Evolutionary conservation across 129 eudicot species (phyloP).

Genomic region (Gnaphalium uliginosum): DNA sequence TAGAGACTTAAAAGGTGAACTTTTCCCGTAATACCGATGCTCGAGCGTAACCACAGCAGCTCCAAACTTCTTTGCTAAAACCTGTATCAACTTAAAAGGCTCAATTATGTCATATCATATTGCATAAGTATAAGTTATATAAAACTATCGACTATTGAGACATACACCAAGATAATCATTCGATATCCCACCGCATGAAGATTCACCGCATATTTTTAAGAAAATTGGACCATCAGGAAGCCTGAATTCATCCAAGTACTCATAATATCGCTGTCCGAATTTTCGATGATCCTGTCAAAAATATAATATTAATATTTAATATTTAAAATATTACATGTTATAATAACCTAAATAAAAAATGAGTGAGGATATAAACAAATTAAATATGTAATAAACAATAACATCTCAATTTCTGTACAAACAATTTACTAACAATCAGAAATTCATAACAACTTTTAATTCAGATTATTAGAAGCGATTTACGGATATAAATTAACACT

Average conservation of each 20-base stretch:
- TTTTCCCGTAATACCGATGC: slow-evolving; percentile 94
- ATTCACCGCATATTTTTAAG: slow-evolving; percentile 84
- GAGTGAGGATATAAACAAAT: neutral
- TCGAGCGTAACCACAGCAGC: slow-evolving; percentile 92
- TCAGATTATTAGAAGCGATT: neutral
- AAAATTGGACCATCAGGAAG: slow-evolving; percentile 90
- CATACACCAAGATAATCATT: slow-evolving; percentile 84
- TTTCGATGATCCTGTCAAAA: slow-evolving; percentile 79
- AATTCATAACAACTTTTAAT: neutral
- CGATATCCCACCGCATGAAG: slow-evolving; percentile 74
- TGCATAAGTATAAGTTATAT: too few relatives aligned
- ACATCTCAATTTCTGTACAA: neutral
- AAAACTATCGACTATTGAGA: neutral
- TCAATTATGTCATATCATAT: neutral
- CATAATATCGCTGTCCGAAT: slow-evolving; percentile 80
- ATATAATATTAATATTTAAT: neutral
- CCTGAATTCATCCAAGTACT: slow-evolving; percentile 69
- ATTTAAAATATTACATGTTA: neutral
- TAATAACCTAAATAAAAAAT: neutral
- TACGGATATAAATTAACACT: neutral
- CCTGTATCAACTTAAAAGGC: slow-evolving; percentile 38
- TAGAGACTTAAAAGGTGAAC: slow-evolving; percentile 78
- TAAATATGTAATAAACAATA: neutral
- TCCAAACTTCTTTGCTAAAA: slow-evolving; percentile 92
- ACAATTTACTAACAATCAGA: neutral